Base-by-base conservation (phyloP, 1,284 basidiomycete species). In the Irpex sp. region DNA sequence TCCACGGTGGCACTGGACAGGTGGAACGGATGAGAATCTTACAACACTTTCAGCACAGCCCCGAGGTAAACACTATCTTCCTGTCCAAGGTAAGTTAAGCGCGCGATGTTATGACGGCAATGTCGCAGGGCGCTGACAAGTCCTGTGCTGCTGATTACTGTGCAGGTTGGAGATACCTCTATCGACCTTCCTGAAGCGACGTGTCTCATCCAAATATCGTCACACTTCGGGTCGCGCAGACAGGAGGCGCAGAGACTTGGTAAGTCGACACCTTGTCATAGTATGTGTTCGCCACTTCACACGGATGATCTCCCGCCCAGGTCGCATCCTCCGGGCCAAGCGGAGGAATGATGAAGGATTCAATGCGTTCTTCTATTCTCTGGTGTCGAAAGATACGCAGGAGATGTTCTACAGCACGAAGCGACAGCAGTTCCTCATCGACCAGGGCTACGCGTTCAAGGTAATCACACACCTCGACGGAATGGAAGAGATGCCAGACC, bases 371-470 rank as follows among this genome's bases (percentile, higher is more conserved):
- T 99, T 99, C 80, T 99, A 99, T 77, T 98, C 95, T 37, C 86
- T 99, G 35, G 97, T 99, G 51, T 97, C 95, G 46, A 98, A 97
- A 76, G 97, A 99, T 78, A 99, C 97, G 0, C 94, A 97, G 72
- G 97, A 99, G 78, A 99, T 99, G 95, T 99, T 91, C 78, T 99
- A 98, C 82, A 97, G 94, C 72, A 98, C 97, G 11, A 99, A 99
- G 78, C 88, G 97, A 19, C 97, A 99, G 75, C 95, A 98, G 71
- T 99, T 99, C 80, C 81, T 99, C 68, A 97, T 99, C 71, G 97
- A 99, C 76, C 92, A 98, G 78, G 96, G 96, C 0, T 99, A 99
- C 77, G 93, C 96, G 1, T 99, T 99, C 86, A 98, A 98, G 76
- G 97, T 99, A 61, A 99, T 99, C 76, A 99, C 97, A 6, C 94